Base-by-base conservation (phyloP, 208 protist species). In the Crithidia sp. region DNA sequence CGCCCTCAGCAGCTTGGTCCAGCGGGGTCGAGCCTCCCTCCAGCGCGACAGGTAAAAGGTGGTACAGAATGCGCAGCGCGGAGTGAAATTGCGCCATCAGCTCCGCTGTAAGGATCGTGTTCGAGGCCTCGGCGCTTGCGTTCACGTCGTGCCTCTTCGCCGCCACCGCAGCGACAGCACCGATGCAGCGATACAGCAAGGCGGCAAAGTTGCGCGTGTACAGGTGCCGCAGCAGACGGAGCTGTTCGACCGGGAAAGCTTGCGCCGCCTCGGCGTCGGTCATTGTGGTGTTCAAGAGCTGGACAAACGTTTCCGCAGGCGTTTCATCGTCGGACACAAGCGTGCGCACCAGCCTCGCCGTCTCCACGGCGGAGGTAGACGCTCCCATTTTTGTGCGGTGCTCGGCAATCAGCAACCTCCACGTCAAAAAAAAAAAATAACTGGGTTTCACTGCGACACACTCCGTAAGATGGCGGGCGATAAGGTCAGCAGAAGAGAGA, bases 121-220 rank as follows among this genome's bases (percentile, higher is more conserved):
- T n/a, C 2, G 77, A 69, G 14, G 67, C 19, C 17, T 66, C 62
- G 55, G 61, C 16, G 56, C 63, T 66, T 13, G 74, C 71, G 65
- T 83, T 79, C 44, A 77, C 17, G 41, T 69, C 59, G 43, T 70
- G 57, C 8, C 74, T 72, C 59, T 67, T 70, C 47, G 68, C 71
- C 17, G 78, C 78, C 63, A 90, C 70, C 1, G 74, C 58, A 28
- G 82, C 76, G 37, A 96, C 45, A 58, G 84, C 77, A 50, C 70
- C 76, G 66, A 96, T 92, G 67, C 88, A 94, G 14, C 79, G 74
- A 67, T 94, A 83, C 0, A 96, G 76, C 17, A 95, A 56, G 17
- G 79, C 41, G 10, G 92, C 88, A 81, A 96, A 96, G 71, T 91
- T 93, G 40, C 65, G 81, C 10, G 92, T 96, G 79, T 94, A 83